A percentile compares a stretch with the other conserved stretches of the same genome.
phyloP scores from a whole-genome alignment of 108 stramenopile species.

The Epipyxis sp. region DNA sequence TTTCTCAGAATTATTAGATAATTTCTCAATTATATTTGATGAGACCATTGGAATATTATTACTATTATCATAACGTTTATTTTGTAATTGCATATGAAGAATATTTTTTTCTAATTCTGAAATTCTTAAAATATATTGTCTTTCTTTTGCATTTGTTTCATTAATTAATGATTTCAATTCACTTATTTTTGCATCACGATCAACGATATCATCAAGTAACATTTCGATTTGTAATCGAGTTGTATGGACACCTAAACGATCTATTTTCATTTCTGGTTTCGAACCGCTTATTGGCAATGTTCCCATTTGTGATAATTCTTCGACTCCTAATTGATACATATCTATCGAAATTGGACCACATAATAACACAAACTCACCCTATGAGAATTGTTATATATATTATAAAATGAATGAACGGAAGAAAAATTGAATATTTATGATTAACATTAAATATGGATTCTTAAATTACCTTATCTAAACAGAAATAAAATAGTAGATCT shows the following conservation, averaged over 20 bases:
- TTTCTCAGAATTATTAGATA: background rate
- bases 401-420: too few species aligned
- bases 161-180: background rate
- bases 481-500: background rate
- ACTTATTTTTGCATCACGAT: background rate
- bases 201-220: background rate
- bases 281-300: background rate
- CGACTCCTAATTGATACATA: background rate
- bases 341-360: background rate
- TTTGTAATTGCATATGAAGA: background rate
- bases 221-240: slow-evolving; percentile 3
- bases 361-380: background rate
- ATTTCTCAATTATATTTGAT: background rate
- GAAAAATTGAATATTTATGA: too few species aligned
- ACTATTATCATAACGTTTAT: background rate
- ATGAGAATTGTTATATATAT: too few species aligned
- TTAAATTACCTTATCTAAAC: background rate
- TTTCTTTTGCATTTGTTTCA: background rate
- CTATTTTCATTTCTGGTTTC: background rate
- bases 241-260: slow-evolving; percentile 4
- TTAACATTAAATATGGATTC: too few species aligned
- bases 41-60: background rate
- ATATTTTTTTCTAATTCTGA: background rate
- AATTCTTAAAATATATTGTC: background rate
- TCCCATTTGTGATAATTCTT: background rate